phyloP scores from a whole-genome alignment of 495 filamentous ascomycete genomes.

The Penicillium ucsense region DNA sequence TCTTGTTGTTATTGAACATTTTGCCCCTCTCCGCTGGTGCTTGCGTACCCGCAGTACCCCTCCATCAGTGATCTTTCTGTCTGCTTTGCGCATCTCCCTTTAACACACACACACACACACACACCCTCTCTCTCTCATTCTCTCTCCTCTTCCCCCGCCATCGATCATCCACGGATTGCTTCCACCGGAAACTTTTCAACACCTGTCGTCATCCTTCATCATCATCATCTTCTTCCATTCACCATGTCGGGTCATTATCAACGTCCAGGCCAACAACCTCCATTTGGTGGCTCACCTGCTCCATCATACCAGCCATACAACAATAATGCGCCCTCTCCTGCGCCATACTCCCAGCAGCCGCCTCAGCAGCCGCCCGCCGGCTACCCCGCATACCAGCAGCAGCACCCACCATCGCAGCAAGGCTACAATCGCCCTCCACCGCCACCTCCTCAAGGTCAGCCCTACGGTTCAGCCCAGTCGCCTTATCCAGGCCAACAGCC shows the following conservation, averaged over 20 bases:
- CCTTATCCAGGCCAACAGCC: slow-evolving; percentile 13
- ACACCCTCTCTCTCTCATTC: slow-evolving; percentile 1
- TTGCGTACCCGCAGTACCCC: too few relatives aligned
- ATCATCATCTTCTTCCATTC: background rate
- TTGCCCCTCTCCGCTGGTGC: too few relatives aligned
- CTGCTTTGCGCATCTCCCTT: background rate
- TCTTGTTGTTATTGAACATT: background rate
- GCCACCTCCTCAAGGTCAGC: slow-evolving; percentile 23
- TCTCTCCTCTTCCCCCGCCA: slow-evolving; percentile 4
- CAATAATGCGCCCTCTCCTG: slow-evolving; percentile 15
- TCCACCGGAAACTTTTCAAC: background rate
- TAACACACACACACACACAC: background rate
- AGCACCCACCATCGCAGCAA: slow-evolving; percentile 1
- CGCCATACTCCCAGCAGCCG: slow-evolving; percentile 20
- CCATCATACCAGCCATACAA: slow-evolving; percentile 29
- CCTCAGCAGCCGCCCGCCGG: slow-evolving; percentile 17
- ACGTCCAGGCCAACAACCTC: slow-evolving; percentile 25
- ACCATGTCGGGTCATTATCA: slow-evolving; percentile 34
- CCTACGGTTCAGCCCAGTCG: slow-evolving; percentile 23
- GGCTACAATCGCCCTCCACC: slow-evolving; percentile 22
- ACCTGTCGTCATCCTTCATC: too few relatives aligned
- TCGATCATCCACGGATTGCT: background rate
- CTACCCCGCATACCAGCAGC: slow-evolving; percentile 23
- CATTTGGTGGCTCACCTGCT: slow-evolving; percentile 29
- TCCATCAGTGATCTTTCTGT: too few relatives aligned